Conservation (phyloP, 768 basidiomycete species). For the Lactifluus rugatus region DNA sequence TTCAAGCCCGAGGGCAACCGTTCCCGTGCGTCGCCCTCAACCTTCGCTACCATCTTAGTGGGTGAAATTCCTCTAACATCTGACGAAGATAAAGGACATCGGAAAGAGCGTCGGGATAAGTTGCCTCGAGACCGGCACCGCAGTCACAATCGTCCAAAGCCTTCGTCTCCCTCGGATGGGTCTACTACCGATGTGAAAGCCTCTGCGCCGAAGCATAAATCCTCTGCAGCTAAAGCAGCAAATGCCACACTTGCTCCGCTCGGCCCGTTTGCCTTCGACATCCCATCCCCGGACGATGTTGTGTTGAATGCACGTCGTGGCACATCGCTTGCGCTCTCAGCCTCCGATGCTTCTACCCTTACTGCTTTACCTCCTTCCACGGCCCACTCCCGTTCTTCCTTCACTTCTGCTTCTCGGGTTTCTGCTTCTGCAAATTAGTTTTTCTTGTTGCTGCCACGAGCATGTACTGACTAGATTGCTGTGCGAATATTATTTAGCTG, state of each 20-base stretch:
- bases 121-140: conserved; percentile 7
- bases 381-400: conserved; percentile 16
- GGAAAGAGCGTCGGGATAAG: conserved; percentile 14
- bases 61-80: conserved; percentile 15
- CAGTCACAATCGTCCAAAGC: background rate
- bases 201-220: conserved; percentile 9
- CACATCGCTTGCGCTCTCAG: conserved; percentile 40
- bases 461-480: conserved; percentile 28
- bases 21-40: conserved; percentile 67
- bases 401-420: conserved; percentile 29
- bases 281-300: conserved; percentile 87
- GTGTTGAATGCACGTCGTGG: conserved; percentile 73
- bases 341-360: conserved; percentile 15
- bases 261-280: conserved; percentile 55
- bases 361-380: conserved; percentile 22
- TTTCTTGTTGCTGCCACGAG: conserved; percentile 14
- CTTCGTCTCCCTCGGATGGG: conserved; percentile 2
- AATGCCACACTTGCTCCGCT: conserved; percentile 8
- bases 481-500: conserved; percentile 41
- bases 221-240: background rate
- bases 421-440: conserved; percentile 24
- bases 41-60: conserved; percentile 39
- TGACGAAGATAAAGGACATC: conserved; percentile 19
- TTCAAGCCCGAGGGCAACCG: conserved; percentile 45
- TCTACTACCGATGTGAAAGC: conserved; percentile 6